phyloP scores from a whole-genome alignment of 306 rosid species.

The Rubus idaeus region DNA sequence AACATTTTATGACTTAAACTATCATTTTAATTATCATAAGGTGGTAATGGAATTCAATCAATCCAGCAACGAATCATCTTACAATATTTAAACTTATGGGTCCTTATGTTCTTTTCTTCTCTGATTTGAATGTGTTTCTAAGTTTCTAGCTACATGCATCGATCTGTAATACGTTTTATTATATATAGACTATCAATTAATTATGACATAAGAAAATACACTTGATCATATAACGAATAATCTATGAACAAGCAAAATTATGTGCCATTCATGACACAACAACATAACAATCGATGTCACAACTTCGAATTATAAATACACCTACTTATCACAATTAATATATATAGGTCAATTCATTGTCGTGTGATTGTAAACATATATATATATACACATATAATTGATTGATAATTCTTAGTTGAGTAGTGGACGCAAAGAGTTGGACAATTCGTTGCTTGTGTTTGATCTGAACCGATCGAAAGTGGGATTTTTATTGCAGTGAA shows the following conservation, averaged over 20 bases:
- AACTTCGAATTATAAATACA: neutral
- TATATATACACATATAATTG: neutral
- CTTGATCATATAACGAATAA: neutral
- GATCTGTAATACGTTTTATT: neutral
- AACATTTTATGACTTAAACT: too few relatives aligned
- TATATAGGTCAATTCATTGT: neutral
- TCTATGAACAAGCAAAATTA: neutral
- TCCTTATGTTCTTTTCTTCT: neutral
- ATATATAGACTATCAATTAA: neutral
- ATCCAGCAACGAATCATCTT: too few relatives aligned
- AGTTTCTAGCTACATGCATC: neutral
- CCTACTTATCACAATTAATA: neutral
- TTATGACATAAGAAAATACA: neutral
- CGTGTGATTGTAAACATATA: neutral
- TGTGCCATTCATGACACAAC: neutral
- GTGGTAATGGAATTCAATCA: neutral
- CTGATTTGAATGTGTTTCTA: neutral
- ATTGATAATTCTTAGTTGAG: neutral
- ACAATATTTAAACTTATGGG: neutral
- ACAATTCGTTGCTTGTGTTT: conserved; percentile 17
- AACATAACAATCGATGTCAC: neutral
- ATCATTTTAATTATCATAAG: too few relatives aligned
- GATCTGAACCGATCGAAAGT: neutral
- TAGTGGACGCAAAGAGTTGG: conserved; percentile 4
- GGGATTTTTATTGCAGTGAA: conserved; percentile 1